Evolutionary conservation across 331 rosid genomes (phyloP), one percentile per base, ranked within the genome.

Genomic region (Quercus lobata): DNA sequence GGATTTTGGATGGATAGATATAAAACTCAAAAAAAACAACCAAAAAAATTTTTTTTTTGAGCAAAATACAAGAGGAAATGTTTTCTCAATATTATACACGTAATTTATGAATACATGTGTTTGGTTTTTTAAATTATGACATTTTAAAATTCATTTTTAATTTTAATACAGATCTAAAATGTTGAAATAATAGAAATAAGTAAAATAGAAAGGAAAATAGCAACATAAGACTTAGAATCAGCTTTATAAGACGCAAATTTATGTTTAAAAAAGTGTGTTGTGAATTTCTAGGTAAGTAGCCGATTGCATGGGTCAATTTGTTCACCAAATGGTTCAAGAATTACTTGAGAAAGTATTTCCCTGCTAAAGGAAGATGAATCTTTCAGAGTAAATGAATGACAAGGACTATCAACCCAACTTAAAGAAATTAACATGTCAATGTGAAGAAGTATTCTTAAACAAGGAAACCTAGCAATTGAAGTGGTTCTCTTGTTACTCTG

Each of bases 401-500:
- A n/a, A 16, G 62, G 16, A 58, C n/a, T 14, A n/a, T 24, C 80
- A 14, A n/a, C 61, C 61, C 35, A 21, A 22, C 56, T n/a, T 34
- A n/a, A 41, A 57, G 19, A 29, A 22, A 35, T 54, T 62, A n/a
- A 25, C 30, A 65, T 30, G 16, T 49, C 16, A 14, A 49, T 49
- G 54, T 49, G 54, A 49, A 12, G 54, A 49, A 49, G 11, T 14
- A 49, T 72, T 41, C 71, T 82, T 25, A 15, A 75, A 75, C 80
- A 27, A 68, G 65, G 65, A 61, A 57, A 69, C 44, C 75, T 54
- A 77, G 21, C 56, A 55, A 69, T 62, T 34, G 21, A 73, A 54
- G 70, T 53, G 52, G 78, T 53, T 16, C 14, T 25, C 54, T 81
- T 81, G 81, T 76, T 68, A 81, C 70, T 53, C 9, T 27, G 22